Percentiles rank a stretch among this genome's conserved stretches.
These are phyloP conservation scores for Gentiana straminea DNA, from an alignment of 257 asterid species.

Conservation along the genomic window DNA sequence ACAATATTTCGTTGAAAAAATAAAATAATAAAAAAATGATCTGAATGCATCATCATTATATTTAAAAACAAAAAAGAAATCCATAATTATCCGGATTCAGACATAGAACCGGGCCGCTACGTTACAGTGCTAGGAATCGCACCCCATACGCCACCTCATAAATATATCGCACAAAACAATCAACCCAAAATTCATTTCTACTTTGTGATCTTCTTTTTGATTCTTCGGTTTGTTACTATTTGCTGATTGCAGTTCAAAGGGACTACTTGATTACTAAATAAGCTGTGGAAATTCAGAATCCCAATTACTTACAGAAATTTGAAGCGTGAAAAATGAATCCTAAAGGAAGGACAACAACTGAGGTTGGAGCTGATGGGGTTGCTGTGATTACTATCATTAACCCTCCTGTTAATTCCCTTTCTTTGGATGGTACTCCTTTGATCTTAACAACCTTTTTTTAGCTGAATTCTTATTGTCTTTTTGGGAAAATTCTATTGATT, in stretches of 20 bases:
- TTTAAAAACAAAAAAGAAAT: too few species aligned
- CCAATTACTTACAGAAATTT: background rate
- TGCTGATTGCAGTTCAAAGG: background rate
- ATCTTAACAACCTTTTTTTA: background rate
- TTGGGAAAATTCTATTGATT: background rate
- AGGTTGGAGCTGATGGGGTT: conserved; percentile 92
- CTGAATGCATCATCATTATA: too few species aligned
- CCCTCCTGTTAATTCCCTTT: conserved; percentile 96
- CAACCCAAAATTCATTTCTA: too few species aligned
- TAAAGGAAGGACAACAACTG: conserved; percentile 64
- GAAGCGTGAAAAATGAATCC: conserved; percentile 9
- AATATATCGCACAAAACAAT: too few species aligned
- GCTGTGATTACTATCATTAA: conserved; percentile 81
- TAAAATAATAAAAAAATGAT: too few species aligned
- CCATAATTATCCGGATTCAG: too few species aligned
- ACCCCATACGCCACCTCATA: too few species aligned
- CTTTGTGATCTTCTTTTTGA: too few species aligned
- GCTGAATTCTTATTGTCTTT: background rate
- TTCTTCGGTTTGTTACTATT: too few species aligned
- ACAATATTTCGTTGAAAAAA: too few species aligned
- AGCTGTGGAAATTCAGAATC: background rate
- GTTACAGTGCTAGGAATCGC: too few species aligned
- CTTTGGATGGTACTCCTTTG: conserved; percentile 63
- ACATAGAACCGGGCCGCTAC: too few species aligned
- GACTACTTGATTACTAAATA: background rate